Conservation (phyloP, 1,284 basidiomycete genomes). For the Singerocomus rubriflavus region DNA sequence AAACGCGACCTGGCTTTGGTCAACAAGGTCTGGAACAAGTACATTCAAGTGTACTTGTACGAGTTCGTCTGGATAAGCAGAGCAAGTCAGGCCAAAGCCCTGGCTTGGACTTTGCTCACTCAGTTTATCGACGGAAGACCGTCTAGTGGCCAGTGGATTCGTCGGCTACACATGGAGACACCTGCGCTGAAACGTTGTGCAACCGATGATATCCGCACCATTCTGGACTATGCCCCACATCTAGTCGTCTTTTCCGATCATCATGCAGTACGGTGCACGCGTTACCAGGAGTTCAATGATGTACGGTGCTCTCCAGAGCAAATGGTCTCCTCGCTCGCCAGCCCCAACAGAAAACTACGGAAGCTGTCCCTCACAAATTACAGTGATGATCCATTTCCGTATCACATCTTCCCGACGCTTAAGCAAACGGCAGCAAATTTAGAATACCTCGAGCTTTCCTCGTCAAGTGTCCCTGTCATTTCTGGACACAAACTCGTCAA, state of each 20-base stretch:
- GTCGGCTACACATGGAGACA: slow-evolving; percentile 66
- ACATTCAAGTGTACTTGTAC: slow-evolving; percentile 54
- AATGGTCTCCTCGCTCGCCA: slow-evolving; percentile 56
- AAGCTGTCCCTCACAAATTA: slow-evolving; percentile 69
- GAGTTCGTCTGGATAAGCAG: slow-evolving; percentile 67
- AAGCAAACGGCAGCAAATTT: slow-evolving; percentile 46
- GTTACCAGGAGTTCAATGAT: slow-evolving; percentile 43
- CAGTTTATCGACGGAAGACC: slow-evolving; percentile 39
- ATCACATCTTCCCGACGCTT: slow-evolving; percentile 53
- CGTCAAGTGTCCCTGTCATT: slow-evolving; percentile 31
- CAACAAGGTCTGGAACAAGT: slow-evolving; percentile 50
- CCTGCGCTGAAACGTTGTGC: slow-evolving; percentile 62
- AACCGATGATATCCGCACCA: slow-evolving; percentile 60
- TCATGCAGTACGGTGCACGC: slow-evolving; percentile 54
- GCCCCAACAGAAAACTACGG: slow-evolving; percentile 49
- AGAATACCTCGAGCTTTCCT: slow-evolving; percentile 58
- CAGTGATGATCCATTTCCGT: slow-evolving; percentile 58
- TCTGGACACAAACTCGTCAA: slow-evolving; percentile 40
- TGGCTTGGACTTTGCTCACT: slow-evolving; percentile 53
- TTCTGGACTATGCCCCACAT: slow-evolving; percentile 59
- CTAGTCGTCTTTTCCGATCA: slow-evolving; percentile 62
- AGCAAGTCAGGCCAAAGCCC: slow-evolving; percentile 52
- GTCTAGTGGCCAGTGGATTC: slow-evolving; percentile 54
- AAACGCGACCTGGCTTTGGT: slow-evolving; percentile 55
- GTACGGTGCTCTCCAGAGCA: slow-evolving; percentile 48